These are phyloP conservation scores for Polyporus tsugae DNA, from an alignment of 1,284 basidiomycete genomes.

Conservation along the genomic window DNA sequence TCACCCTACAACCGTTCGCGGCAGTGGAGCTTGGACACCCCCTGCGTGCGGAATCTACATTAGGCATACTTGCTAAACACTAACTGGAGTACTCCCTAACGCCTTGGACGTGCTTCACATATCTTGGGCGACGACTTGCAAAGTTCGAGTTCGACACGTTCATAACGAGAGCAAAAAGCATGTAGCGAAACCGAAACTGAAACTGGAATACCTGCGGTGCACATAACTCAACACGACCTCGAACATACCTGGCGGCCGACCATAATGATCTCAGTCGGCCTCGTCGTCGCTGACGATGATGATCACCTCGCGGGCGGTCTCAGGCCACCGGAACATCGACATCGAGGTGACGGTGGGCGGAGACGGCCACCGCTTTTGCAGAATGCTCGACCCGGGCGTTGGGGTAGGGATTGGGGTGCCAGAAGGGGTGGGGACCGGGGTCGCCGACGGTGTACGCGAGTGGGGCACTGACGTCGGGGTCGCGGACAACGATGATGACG, in stretches of 20 bases:
- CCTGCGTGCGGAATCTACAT: constrained; percentile 23
- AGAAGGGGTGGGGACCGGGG: not conserved
- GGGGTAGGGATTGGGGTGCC: constrained; percentile 14
- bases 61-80: constrained; percentile 12
- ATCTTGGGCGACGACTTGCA: constrained; percentile 5
- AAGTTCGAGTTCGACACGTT: not conserved
- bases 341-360: constrained; percentile 1
- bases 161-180: constrained; percentile 3
- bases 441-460: constrained; percentile 10
- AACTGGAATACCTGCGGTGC: not conserved
- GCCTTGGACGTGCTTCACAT: not conserved
- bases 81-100: constrained; percentile 25
- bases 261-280: constrained; percentile 42
- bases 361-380: constrained; percentile 17
- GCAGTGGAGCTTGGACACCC: constrained; percentile 16
- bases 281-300: constrained; percentile 63
- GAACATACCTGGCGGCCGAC: constrained; percentile 25
- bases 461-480: constrained; percentile 22
- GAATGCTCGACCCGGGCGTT: not conserved
- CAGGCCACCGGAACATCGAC: constrained; percentile 50
- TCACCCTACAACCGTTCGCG: constrained; percentile 13
- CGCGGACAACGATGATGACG: constrained; percentile 11
- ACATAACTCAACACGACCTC: constrained; percentile 3
- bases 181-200: not conserved
- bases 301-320: constrained; percentile 48